phyloP scores from a whole-genome alignment of 2,329 filamentous ascomycete species.

The Ilyonectria destructans region DNA sequence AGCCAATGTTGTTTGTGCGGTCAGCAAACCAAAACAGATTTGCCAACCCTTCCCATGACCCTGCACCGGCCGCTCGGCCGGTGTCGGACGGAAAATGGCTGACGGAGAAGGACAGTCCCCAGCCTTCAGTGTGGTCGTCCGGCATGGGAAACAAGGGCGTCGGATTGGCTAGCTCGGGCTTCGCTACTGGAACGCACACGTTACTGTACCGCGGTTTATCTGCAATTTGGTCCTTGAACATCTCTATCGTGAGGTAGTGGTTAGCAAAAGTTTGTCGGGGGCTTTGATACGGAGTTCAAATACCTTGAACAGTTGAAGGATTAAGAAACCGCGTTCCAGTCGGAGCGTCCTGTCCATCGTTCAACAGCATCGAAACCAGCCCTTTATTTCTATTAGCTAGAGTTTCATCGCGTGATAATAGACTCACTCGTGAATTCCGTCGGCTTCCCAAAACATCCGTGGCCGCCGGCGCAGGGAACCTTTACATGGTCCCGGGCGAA shows the following conservation, averaged over 20 bases:
- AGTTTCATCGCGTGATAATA: neutral
- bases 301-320: slow-evolving; percentile 14
- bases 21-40: slow-evolving; percentile 35
- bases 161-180: slow-evolving; percentile 18
- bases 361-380: slow-evolving; percentile 16
- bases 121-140: slow-evolving; percentile 29
- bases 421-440: slow-evolving; percentile 19
- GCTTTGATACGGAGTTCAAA: neutral
- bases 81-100: slow-evolving; percentile 21
- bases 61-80: slow-evolving; percentile 17
- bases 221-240: slow-evolving; percentile 35
- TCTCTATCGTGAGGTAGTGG: neutral
- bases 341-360: slow-evolving; percentile 11
- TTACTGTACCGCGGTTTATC: slow-evolving; percentile 21
- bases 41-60: slow-evolving; percentile 28
- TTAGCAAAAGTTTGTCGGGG: neutral
- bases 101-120: slow-evolving; percentile 31
- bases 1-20: slow-evolving; percentile 22
- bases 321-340: slow-evolving; percentile 8
- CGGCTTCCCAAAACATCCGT: slow-evolving; percentile 30
- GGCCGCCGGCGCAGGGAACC: slow-evolving; percentile 15
- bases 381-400: neutral
- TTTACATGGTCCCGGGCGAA: neutral
- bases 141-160: slow-evolving; percentile 18
- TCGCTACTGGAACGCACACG: slow-evolving; percentile 7